Conservation (phyloP, 805 yeast genomes). For the Ogataea saltuana region DNA sequence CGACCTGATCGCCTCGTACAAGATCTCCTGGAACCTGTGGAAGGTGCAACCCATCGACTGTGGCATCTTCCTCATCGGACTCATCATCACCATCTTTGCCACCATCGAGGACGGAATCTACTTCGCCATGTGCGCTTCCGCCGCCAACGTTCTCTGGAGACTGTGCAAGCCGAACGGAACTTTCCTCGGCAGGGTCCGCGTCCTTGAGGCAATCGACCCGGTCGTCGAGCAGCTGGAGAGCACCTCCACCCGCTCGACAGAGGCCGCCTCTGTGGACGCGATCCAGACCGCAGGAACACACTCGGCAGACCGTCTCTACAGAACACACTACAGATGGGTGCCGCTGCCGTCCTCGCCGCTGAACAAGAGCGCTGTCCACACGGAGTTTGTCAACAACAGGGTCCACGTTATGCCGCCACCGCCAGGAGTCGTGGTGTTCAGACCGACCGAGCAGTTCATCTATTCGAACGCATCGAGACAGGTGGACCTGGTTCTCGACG, state of each 20-base stretch:
- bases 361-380: conserved; percentile 32
- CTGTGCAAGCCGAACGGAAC: conserved; percentile 79
- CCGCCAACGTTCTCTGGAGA: conserved; percentile 70
- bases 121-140: conserved; percentile 84
- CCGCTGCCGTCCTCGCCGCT: conserved; percentile 47
- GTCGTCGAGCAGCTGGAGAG: conserved; percentile 37
- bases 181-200: conserved; percentile 75
- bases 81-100: conserved; percentile 72
- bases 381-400: conserved; percentile 49
- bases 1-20: conserved; percentile 74
- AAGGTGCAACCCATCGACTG: conserved; percentile 71
- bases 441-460: conserved; percentile 77
- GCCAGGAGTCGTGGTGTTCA: conserved; percentile 84
- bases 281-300: too few relatives aligned
- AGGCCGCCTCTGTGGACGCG: too few relatives aligned
- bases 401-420: conserved; percentile 75
- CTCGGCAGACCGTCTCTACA: conserved; percentile 9
- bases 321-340: conserved; percentile 54
- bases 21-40: conserved; percentile 69
- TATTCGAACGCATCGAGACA: conserved; percentile 81
- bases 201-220: conserved; percentile 73
- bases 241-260: too few relatives aligned
- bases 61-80: conserved; percentile 70
- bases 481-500: conserved; percentile 66
- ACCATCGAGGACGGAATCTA: conserved; percentile 88